Percentiles rank a stretch among this genome's conserved stretches.
Evolutionary conservation across 2,329 filamentous ascomycete genomes (phyloP).

Genomic region (Ophiostoma pallidulum): DNA sequence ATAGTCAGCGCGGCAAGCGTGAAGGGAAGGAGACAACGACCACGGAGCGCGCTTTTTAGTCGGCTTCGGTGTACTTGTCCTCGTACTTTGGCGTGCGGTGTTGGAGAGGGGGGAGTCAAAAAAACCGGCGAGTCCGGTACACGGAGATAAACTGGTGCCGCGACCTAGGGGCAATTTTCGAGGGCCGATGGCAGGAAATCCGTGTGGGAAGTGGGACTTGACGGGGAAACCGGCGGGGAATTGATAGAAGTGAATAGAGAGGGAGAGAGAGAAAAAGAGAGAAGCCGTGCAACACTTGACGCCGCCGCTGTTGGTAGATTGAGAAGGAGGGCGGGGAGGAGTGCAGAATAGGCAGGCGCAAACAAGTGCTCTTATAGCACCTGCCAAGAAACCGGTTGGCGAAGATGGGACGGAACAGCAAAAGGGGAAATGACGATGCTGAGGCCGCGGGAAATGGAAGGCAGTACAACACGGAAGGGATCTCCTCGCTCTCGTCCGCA

Average conservation of each 20-base stretch:
- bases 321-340: neutral
- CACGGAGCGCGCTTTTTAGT: too few relatives aligned
- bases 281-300: neutral
- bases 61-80: too few relatives aligned
- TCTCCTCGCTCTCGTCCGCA: conserved; percentile 4
- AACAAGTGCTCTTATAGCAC: conserved; percentile 1
- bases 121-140: conserved; percentile 1
- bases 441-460: neutral
- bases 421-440: conserved; percentile 13
- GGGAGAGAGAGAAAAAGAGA: neutral
- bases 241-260: neutral
- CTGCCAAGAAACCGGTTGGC: conserved; percentile 5
- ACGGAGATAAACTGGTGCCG: conserved; percentile 10
- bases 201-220: neutral
- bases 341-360: neutral
- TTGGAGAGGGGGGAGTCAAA: neutral
- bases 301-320: neutral
- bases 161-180: neutral
- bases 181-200: too few relatives aligned
- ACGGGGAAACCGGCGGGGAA: neutral
- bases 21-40: too few relatives aligned
- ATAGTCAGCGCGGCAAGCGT: too few relatives aligned
- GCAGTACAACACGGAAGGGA: conserved; percentile 1
- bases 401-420: neutral
- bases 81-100: neutral